Percentiles rank a stretch among this genome's conserved stretches.
Conservation (phyloP, 257 asterid genomes). For the Agastache rugosa region DNA sequence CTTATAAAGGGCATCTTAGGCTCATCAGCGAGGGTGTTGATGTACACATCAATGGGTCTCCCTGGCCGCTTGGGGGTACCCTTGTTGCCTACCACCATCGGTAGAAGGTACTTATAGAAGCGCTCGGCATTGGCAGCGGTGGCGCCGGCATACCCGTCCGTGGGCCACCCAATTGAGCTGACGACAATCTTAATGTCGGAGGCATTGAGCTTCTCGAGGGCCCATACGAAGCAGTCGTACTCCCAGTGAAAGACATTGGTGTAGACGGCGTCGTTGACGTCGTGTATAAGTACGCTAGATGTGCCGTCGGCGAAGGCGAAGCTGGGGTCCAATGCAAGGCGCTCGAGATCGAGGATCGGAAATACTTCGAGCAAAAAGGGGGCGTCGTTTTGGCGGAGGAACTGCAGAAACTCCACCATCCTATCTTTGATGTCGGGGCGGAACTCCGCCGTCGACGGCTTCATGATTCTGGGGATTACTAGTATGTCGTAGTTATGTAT, state of each 20-base stretch:
- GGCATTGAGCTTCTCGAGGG: slow-evolving; percentile 35
- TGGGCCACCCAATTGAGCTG: slow-evolving; percentile 57
- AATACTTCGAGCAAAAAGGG: slow-evolving; percentile 35
- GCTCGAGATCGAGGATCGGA: slow-evolving; percentile 17
- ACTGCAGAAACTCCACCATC: background rate
- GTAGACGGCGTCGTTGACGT: slow-evolving; percentile 36
- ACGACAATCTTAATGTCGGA: slow-evolving; percentile 32
- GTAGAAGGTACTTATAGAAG: slow-evolving; percentile 41
- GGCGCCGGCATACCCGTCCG: slow-evolving; percentile 48
- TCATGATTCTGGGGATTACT: background rate
- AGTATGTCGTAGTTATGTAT: slow-evolving; percentile 8
- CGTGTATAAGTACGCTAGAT: background rate
- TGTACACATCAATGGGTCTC: slow-evolving; percentile 34
- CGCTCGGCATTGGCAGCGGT: slow-evolving; percentile 36
- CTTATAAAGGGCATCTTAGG: background rate
- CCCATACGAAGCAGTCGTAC: slow-evolving; percentile 47
- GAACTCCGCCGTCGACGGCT: slow-evolving; percentile 55
- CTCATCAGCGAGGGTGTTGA: slow-evolving; percentile 46
- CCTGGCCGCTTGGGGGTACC: slow-evolving; percentile 58
- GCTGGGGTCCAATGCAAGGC: background rate
- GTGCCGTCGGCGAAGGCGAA: slow-evolving; percentile 45
- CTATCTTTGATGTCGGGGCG: slow-evolving; percentile 28
- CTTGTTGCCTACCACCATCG: slow-evolving; percentile 23
- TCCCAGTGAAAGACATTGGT: slow-evolving; percentile 42
- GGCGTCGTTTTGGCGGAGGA: background rate